phyloP scores from a whole-genome alignment of 2,329 filamentous ascomycete genomes.

The Fusarium compactum region DNA sequence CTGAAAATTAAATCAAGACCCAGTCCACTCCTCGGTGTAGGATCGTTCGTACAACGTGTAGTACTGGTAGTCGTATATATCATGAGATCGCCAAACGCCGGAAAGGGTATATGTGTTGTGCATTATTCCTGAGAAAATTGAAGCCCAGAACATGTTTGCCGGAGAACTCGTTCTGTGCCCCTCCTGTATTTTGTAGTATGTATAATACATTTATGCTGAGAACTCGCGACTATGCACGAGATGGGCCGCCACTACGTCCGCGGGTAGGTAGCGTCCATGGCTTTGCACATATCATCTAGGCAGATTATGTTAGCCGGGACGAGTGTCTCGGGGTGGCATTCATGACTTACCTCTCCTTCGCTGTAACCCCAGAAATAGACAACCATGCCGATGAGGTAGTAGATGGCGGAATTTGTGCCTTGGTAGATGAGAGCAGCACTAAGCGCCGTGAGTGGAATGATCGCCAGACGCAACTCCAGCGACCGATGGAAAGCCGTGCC shows the following conservation, averaged over 20 bases:
- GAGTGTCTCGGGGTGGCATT: not conserved
- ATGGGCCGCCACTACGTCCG: constrained; percentile 49
- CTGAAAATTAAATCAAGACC: constrained; percentile 15
- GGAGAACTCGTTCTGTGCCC: constrained; percentile 7
- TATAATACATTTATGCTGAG: constrained; percentile 32
- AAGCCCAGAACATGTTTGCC: constrained; percentile 13
- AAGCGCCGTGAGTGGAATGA: constrained; percentile 83
- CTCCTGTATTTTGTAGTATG: constrained; percentile 22
- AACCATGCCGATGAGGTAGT: constrained; percentile 86
- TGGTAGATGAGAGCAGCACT: constrained; percentile 87
- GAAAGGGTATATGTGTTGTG: constrained; percentile 30
- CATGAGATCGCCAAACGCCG: constrained; percentile 36
- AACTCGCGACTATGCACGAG: constrained; percentile 37
- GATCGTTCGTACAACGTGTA: constrained; percentile 4
- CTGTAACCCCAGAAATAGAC: constrained; percentile 98
- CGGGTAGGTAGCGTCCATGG: constrained; percentile 77
- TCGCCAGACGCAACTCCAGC: constrained; percentile 84
- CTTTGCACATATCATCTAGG: constrained; percentile 73
- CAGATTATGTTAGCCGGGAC: constrained; percentile 16
- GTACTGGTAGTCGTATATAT: constrained; percentile 30
- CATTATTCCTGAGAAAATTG: constrained; percentile 13
- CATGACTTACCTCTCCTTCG: constrained; percentile 85
- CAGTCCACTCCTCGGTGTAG: constrained; percentile 11
- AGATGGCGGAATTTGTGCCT: constrained; percentile 89
- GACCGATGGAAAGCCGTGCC: constrained; percentile 85